phyloP scores from a whole-genome alignment of 306 rosid species.

The Vigna radiata region DNA sequence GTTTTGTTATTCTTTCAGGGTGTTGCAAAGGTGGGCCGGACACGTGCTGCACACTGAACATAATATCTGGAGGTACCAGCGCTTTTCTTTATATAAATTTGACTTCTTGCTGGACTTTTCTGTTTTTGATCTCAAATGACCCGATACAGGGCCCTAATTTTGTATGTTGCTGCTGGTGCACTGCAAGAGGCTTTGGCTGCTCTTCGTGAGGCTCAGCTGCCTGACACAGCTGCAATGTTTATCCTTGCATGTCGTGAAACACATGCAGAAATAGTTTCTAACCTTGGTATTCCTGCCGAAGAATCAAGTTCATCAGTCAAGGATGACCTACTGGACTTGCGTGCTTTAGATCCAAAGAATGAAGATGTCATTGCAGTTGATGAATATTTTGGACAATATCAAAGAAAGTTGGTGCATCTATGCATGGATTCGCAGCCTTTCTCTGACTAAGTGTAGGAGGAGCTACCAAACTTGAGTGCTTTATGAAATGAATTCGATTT shows the following conservation, averaged over 20 bases:
- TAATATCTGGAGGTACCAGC: conserved; percentile 87
- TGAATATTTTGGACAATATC: conserved; percentile 88
- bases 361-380: conserved; percentile 80
- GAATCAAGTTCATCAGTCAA: conserved; percentile 60
- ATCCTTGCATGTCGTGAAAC: conserved; percentile 93
- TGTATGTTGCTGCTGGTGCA: conserved; percentile 96
- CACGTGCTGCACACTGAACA: conserved; percentile 75
- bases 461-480: neutral
- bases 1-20: conserved; percentile 64
- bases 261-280: conserved; percentile 67
- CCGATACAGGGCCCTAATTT: conserved; percentile 82
- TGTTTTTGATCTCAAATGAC: conserved; percentile 45
- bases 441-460: conserved; percentile 54
- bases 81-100: conserved; percentile 32
- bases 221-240: conserved; percentile 96
- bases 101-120: conserved; percentile 7
- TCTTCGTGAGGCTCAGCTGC: conserved; percentile 91
- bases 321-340: conserved; percentile 60
- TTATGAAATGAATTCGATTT: conserved; percentile 6
- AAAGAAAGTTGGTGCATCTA: conserved; percentile 87
- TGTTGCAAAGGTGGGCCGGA: conserved; percentile 94
- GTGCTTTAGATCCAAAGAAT: conserved; percentile 76
- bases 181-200: conserved; percentile 92
- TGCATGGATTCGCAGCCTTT: conserved; percentile 92
- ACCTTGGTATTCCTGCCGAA: conserved; percentile 52